Evolutionary conservation across 1,284 basidiomycete genomes (phyloP), one percentile per base, ranked within the genome.

Genomic region (Cryptococcus sp.): DNA sequence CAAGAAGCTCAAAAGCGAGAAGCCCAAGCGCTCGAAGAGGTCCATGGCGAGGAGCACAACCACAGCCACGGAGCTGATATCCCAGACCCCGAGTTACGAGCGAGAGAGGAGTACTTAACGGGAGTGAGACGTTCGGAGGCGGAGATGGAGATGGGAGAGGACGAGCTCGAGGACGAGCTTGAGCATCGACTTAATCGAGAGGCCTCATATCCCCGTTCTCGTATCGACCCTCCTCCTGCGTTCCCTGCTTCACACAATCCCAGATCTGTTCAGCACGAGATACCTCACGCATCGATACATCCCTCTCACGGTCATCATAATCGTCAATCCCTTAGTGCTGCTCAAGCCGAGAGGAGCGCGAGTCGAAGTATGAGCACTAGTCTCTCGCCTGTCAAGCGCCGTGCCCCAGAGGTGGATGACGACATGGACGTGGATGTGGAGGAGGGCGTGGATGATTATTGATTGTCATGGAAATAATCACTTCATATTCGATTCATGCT

Each of bases 391-490:
- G 41, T 15, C 31, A 19, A 50, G 27, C 17, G 27, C 23, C 17
- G 25, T 27, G 25, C 8, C 17, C n/a, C 19, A 47, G 48, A 59
- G 16, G 38, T 47, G 19, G 7, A 19, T 1, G 25, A 47, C 27
- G 20, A 54, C 31, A 35, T 35, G 20, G 46, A 46, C 17, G 47
- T 51, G 19, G 58, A 42, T 15, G 31, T 47, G 11, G 38, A 23
- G 35, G 48, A 44, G 20, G 46, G 39, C 16, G 15, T 54, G 31
- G 49, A 41, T 8, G 55, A 54, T 11, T 45, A 45, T n/a, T 45
- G n/a, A 45, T 7, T 4, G 10, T n/a, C 16, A n/a, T 35, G 3
- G 15, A 13, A 22, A 19, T 45, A 45, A 45, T 15, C n/a, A 45
- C 42, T 10, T n/a, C n/a, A 45, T 45, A 19, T 22, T 45, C 42